Evolutionary conservation across 192 early-diverging fungal species (phyloP).

Genomic region (Coemansia sp.): DNA sequence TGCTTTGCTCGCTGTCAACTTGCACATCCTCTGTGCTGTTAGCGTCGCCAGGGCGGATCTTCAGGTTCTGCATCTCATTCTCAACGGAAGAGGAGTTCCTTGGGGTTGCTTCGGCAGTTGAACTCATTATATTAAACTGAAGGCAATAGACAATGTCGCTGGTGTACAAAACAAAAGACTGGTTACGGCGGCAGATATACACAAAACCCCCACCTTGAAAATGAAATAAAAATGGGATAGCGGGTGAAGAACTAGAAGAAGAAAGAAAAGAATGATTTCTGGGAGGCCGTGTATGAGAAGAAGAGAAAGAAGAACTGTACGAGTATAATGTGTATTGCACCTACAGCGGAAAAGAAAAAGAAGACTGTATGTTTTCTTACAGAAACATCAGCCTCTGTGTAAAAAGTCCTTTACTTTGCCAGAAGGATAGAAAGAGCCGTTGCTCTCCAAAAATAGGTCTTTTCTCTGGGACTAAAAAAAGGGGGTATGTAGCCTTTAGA

Average conservation of each 20-base stretch:
- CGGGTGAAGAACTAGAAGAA: background rate
- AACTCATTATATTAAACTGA: background rate
- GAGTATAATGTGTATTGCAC: background rate
- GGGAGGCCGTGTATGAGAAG: background rate
- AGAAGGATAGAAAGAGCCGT: too few species aligned
- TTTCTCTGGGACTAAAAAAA: background rate
- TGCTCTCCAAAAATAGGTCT: background rate
- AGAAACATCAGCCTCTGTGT: background rate
- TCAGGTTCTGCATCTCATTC: slow-evolving; percentile 23
- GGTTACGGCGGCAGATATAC: background rate
- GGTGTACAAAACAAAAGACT: background rate
- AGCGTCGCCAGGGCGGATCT: slow-evolving; percentile 14
- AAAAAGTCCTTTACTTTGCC: too few species aligned
- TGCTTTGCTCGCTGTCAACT: slow-evolving; percentile 56
- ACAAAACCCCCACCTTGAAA: background rate
- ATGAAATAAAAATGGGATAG: background rate
- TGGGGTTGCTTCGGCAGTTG: slow-evolving; percentile 24
- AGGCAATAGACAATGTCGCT: background rate
- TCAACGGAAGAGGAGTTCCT: slow-evolving; percentile 37
- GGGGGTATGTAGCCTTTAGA: too few species aligned
- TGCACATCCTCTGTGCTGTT: slow-evolving; percentile 43
- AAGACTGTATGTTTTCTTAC: background rate
- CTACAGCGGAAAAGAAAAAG: background rate
- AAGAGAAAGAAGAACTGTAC: background rate
- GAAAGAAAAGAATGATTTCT: background rate